These are phyloP conservation scores for Camelina laxa DNA, from an alignment of 345 rosid species.

Conservation along the genomic window DNA sequence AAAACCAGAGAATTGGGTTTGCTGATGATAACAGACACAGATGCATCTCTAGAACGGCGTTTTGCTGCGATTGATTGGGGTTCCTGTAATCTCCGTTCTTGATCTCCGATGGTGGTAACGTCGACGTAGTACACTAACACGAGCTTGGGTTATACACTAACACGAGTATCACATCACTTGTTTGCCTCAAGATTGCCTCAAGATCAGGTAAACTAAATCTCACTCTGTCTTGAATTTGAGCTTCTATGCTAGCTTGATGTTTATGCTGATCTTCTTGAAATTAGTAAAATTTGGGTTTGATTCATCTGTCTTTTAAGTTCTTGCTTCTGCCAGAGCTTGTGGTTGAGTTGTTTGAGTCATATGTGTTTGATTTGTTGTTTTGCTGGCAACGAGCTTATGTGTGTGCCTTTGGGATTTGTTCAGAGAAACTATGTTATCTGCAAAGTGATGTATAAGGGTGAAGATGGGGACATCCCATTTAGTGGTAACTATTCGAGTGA, in stretches of 20 bases:
- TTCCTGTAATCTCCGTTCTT: too few species aligned
- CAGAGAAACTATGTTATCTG: conserved; percentile 28
- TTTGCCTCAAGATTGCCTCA: too few species aligned
- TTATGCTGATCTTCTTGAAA: too few species aligned
- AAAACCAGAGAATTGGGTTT: too few species aligned
- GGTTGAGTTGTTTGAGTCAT: neutral
- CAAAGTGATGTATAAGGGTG: conserved; percentile 34
- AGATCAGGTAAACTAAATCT: neutral
- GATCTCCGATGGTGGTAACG: too few species aligned
- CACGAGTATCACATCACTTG: conserved; percentile 45
- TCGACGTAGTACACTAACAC: too few species aligned
- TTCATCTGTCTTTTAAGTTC: too few species aligned
- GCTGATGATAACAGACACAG: too few species aligned
- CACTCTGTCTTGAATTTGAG: neutral
- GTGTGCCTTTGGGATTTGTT: neutral
- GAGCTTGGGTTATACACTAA: conserved; percentile 45
- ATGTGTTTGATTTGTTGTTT: neutral
- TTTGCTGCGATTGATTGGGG: too few species aligned
- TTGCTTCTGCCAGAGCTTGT: neutral
- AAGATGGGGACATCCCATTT: conserved; percentile 12
- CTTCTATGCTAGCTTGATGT: too few species aligned
- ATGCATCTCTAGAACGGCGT: too few species aligned
- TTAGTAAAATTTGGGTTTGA: too few species aligned
- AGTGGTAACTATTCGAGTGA: conserved; percentile 1
- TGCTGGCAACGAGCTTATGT: neutral